These are phyloP conservation scores for Kurtzmaniella quercitrusa DNA, from an alignment of 1,139 yeast species.

Conservation along the genomic window DNA sequence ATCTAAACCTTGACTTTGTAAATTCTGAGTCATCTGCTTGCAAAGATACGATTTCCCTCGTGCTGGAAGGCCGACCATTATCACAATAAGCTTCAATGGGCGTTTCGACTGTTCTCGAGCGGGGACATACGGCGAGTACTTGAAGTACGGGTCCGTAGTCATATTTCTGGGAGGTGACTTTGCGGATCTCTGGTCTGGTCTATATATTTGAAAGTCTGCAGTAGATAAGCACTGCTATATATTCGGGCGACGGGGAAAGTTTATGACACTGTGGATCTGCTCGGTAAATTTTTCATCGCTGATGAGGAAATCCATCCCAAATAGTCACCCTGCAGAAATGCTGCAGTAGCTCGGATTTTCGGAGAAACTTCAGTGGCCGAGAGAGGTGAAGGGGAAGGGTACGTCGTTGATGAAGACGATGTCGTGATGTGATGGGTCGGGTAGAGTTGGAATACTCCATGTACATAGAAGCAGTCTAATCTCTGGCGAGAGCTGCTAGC, in stretches of 20 bases:
- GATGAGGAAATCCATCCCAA: not conserved
- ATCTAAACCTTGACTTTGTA: slow-evolving; percentile 71
- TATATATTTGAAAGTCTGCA: too few species aligned
- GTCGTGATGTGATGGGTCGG: too few species aligned
- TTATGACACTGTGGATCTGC: not conserved
- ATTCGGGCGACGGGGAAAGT: not conserved
- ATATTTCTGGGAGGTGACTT: too few species aligned
- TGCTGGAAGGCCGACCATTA: slow-evolving; percentile 21
- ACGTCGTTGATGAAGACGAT: not conserved
- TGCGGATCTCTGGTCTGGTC: too few species aligned
- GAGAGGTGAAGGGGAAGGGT: not conserved
- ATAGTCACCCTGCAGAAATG: not conserved
- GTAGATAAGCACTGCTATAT: not conserved
- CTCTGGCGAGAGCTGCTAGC: too few species aligned
- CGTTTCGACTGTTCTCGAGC: slow-evolving; percentile 1
- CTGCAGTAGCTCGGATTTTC: not conserved
- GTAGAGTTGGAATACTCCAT: too few species aligned
- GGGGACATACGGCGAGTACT: slow-evolving; percentile 7
- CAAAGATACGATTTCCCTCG: slow-evolving; percentile 91
- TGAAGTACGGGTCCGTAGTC: slow-evolving; percentile 6
- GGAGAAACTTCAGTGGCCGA: not conserved
- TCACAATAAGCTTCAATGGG: slow-evolving; percentile 6
- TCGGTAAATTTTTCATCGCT: not conserved
- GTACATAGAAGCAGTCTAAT: too few species aligned
- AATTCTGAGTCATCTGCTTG: slow-evolving; percentile 77